Evolutionary conservation across 345 rosid species (phyloP).

Genomic region (Laguncularia racemosa): DNA sequence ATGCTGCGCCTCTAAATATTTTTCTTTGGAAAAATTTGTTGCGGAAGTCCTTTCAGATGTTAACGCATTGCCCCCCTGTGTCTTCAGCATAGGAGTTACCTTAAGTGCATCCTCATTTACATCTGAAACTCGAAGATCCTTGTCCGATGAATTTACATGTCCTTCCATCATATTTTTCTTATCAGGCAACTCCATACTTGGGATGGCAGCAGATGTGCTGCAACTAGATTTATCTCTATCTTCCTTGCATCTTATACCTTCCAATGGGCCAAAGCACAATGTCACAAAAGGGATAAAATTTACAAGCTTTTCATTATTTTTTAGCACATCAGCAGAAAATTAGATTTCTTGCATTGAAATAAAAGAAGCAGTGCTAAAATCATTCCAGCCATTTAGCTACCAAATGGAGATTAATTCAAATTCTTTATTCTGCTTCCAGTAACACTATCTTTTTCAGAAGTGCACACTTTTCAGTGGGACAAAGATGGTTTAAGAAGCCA

Average conservation of each 20-base stretch:
- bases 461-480: no score
- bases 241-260: slow-evolving; percentile 20
- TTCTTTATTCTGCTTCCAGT: no score
- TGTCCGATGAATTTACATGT: slow-evolving; percentile 25
- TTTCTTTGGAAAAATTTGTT: slow-evolving; percentile 18
- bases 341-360: neutral
- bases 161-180: slow-evolving; percentile 26
- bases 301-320: no score
- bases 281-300: slow-evolving; percentile 5
- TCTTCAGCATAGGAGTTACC: slow-evolving; percentile 18
- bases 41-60: slow-evolving; percentile 46
- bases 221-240: slow-evolving; percentile 33
- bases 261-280: slow-evolving; percentile 18
- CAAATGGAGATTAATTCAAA: no score
- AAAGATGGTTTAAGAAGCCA: no score
- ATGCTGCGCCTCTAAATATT: slow-evolving; percentile 35
- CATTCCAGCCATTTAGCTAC: no score
- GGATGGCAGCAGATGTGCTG: slow-evolving; percentile 33
- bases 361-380: no score
- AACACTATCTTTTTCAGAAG: no score
- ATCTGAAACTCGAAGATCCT: slow-evolving; percentile 19
- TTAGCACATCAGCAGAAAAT: no score
- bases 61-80: slow-evolving; percentile 31
- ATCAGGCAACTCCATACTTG: slow-evolving; percentile 31
- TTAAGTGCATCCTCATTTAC: slow-evolving; percentile 13